Percentiles rank a stretch among this genome's conserved stretches.
Evolutionary conservation across 371 early-diverging fungal genomes (phyloP).

Genomic region (Rhizomucor pusillus): DNA sequence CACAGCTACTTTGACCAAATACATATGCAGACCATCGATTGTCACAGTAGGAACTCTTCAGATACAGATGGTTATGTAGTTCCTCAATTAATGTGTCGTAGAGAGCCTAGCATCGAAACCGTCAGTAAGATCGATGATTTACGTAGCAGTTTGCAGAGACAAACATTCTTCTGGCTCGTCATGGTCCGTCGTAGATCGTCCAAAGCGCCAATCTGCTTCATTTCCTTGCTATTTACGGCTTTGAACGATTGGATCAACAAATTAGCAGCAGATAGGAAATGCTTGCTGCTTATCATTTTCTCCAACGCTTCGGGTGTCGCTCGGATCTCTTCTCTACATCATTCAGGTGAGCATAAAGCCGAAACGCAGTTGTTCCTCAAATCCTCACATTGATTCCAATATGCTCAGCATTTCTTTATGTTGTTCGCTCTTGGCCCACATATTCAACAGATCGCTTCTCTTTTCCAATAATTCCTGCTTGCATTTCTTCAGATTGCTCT

Average conservation of each 20-base stretch:
- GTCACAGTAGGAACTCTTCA: slow-evolving; percentile 76
- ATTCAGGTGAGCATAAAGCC: not conserved
- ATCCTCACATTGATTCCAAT: slow-evolving; percentile 68
- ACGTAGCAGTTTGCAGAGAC: slow-evolving; percentile 3
- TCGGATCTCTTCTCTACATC: slow-evolving; percentile 75
- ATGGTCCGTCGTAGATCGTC: slow-evolving; percentile 73
- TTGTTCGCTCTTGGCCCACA: slow-evolving; percentile 79
- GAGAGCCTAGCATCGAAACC: slow-evolving; percentile 43
- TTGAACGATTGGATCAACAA: slow-evolving; percentile 67
- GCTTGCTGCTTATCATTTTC: slow-evolving; percentile 69
- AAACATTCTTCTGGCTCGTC: slow-evolving; percentile 65
- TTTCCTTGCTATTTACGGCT: slow-evolving; percentile 70
- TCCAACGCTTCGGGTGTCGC: slow-evolving; percentile 78
- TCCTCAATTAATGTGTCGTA: slow-evolving; percentile 87
- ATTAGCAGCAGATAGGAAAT: slow-evolving; percentile 77
- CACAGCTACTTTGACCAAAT: slow-evolving; percentile 58
- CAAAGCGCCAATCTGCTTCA: slow-evolving; percentile 83
- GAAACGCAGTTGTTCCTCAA: not conserved
- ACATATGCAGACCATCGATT: slow-evolving; percentile 61
- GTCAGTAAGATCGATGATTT: not conserved
- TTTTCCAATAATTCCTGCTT: slow-evolving; percentile 70
- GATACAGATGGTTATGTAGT: slow-evolving; percentile 88
- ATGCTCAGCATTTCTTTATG: slow-evolving; percentile 82
- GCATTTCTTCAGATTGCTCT: slow-evolving; percentile 62
- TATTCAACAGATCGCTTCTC: slow-evolving; percentile 71